Conservation (phyloP, 192 early-diverging fungal species). For the Entomortierella chlamydospora region DNA sequence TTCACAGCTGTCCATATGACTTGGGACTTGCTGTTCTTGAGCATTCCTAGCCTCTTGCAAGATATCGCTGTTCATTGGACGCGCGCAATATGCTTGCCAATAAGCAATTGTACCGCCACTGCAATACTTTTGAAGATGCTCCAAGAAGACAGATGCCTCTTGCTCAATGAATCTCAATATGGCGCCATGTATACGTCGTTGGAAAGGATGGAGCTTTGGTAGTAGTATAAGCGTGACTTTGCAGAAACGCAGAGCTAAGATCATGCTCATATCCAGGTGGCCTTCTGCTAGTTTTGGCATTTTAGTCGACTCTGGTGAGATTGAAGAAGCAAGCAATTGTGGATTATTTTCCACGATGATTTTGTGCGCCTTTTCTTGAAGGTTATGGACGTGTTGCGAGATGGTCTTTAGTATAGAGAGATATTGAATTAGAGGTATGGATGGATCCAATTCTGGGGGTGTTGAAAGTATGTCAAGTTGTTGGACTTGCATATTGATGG, state of each 20-base stretch:
- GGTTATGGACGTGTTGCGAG: background rate
- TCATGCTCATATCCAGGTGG: conserved; percentile 15
- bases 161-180: background rate
- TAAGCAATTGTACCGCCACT: background rate
- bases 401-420: conserved; percentile 9
- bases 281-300: conserved; percentile 1
- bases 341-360: conserved; percentile 9
- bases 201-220: conserved; percentile 13
- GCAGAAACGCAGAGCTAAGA: conserved; percentile 15
- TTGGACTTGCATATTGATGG: background rate
- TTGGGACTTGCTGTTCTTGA: too few species aligned
- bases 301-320: background rate
- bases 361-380: conserved; percentile 5
- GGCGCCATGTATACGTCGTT: background rate
- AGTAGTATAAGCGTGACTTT: conserved; percentile 6
- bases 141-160: background rate
- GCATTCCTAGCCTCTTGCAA: too few species aligned
- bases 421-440: conserved; percentile 24
- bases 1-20: too few species aligned
- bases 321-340: background rate
- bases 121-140: conserved; percentile 5
- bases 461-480: background rate
- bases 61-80: too few species aligned
- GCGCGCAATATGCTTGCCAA: background rate
- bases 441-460: conserved; percentile 7